Evolutionary conservation across 2,329 filamentous ascomycete species (phyloP).

Genomic region (Berkeleyomyces basicola): DNA sequence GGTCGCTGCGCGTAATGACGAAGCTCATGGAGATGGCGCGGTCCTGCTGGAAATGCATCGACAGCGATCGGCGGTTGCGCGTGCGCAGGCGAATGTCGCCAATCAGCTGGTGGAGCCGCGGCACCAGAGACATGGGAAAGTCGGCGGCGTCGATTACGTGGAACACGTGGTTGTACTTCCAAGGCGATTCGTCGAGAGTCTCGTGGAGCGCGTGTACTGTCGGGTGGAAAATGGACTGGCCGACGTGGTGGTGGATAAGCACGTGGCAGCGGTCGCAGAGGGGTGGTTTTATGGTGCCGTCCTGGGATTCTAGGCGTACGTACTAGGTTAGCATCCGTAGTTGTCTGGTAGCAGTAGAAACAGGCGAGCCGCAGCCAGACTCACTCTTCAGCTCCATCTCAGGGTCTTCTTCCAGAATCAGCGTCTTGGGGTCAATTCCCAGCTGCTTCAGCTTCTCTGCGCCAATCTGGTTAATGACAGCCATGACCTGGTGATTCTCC

Average conservation of each 20-base stretch:
- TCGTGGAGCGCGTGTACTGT: constrained; percentile 64
- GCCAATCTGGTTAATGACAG: constrained; percentile 21
- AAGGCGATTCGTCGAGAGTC: constrained; percentile 74
- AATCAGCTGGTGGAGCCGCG: constrained; percentile 54
- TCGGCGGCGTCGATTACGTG: constrained; percentile 91
- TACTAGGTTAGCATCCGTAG: neutral
- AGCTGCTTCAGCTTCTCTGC: constrained; percentile 26
- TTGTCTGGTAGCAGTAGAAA: neutral
- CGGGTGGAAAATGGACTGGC: constrained; percentile 59
- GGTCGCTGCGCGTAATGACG: constrained; percentile 74
- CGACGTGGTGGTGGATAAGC: constrained; percentile 57
- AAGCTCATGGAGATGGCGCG: constrained; percentile 69
- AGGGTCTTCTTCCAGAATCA: constrained; percentile 9
- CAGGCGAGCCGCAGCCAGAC: neutral
- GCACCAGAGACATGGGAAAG: constrained; percentile 85
- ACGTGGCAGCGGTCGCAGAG: constrained; percentile 80
- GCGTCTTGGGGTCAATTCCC: constrained; percentile 27
- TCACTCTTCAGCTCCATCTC: constrained; percentile 9
- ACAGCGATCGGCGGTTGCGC: constrained; percentile 60
- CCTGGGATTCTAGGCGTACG: neutral
- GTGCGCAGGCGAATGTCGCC: constrained; percentile 58
- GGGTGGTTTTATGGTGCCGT: constrained; percentile 28
- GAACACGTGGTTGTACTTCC: constrained; percentile 86
- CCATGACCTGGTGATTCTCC: constrained; percentile 17
- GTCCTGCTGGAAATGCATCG: constrained; percentile 46